These are phyloP conservation scores for Colletotrichum plurivorum DNA, from an alignment of 2,329 filamentous ascomycete genomes.

Conservation along the genomic window DNA sequence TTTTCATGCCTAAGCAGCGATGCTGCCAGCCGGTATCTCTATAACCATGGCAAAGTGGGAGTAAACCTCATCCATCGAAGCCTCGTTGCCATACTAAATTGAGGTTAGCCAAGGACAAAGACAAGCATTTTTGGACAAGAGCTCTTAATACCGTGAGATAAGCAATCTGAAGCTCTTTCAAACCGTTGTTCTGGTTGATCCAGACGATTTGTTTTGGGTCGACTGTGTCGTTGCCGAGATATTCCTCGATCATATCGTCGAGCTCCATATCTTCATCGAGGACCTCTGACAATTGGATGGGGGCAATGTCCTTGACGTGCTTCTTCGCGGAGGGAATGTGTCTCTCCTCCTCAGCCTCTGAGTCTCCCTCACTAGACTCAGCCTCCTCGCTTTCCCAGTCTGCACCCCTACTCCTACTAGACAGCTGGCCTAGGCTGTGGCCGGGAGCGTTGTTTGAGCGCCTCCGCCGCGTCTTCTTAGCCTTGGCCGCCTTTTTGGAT, in stretches of 20 bases:
- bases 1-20: too few species aligned
- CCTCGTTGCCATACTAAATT: background rate
- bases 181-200: background rate
- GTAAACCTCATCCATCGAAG: background rate
- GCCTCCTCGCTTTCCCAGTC: too few species aligned
- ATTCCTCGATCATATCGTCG: background rate
- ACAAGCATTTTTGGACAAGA: too few species aligned
- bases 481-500: background rate
- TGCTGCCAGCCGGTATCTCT: background rate
- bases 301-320: background rate
- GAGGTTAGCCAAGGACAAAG: background rate
- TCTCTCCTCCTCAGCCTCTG: too few species aligned
- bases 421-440: too few species aligned
- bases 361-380: too few species aligned
- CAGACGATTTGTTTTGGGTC: background rate
- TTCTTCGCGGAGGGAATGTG: too few species aligned
- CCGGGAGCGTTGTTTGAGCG: background rate
- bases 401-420: too few species aligned
- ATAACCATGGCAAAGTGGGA: constrained; percentile 9
- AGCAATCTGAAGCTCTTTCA: background rate
- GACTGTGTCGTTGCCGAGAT: background rate
- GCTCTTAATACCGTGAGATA: background rate
- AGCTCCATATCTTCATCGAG: background rate
- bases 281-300: background rate
- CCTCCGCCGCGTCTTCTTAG: background rate